Conservation (phyloP, 2,329 filamentous ascomycete genomes). For the Akanthomyces dipterigenus region DNA sequence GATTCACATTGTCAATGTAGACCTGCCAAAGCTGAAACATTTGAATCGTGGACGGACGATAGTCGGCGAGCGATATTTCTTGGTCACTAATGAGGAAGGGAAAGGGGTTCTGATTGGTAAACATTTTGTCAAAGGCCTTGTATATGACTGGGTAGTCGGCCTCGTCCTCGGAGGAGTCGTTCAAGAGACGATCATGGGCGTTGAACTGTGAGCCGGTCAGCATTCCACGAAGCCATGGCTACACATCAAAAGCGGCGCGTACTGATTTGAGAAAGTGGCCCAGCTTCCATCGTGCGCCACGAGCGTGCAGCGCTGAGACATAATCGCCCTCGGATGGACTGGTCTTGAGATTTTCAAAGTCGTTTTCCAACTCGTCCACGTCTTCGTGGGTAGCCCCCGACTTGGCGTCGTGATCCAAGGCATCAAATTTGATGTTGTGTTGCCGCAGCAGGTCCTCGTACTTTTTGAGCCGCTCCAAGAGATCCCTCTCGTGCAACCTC, state of each 20-base stretch:
- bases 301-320: slow-evolving; percentile 17
- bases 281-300: slow-evolving; percentile 9
- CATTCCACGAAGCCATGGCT: not conserved
- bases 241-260: not conserved
- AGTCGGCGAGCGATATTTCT: slow-evolving; percentile 34
- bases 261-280: slow-evolving; percentile 24
- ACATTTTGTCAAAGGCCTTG: slow-evolving; percentile 54
- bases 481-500: slow-evolving; percentile 61
- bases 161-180: slow-evolving; percentile 51
- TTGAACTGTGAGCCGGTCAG: slow-evolving; percentile 34
- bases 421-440: slow-evolving; percentile 58
- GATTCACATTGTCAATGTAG: slow-evolving; percentile 64
- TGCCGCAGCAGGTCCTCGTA: slow-evolving; percentile 62
- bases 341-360: slow-evolving; percentile 48
- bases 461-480: slow-evolving; percentile 60
- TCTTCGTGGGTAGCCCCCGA: slow-evolving; percentile 35
- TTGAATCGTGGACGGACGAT: slow-evolving; percentile 50
- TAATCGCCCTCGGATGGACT: slow-evolving; percentile 38
- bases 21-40: slow-evolving; percentile 63
- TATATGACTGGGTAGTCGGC: slow-evolving; percentile 48
- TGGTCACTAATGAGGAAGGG: slow-evolving; percentile 48
- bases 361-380: slow-evolving; percentile 49
- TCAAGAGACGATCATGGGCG: slow-evolving; percentile 39
- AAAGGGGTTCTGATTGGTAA: slow-evolving; percentile 48
- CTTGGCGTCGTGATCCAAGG: slow-evolving; percentile 3